Conservation (phyloP, 2,329 filamentous ascomycete genomes). For the Cercospora zeina region DNA sequence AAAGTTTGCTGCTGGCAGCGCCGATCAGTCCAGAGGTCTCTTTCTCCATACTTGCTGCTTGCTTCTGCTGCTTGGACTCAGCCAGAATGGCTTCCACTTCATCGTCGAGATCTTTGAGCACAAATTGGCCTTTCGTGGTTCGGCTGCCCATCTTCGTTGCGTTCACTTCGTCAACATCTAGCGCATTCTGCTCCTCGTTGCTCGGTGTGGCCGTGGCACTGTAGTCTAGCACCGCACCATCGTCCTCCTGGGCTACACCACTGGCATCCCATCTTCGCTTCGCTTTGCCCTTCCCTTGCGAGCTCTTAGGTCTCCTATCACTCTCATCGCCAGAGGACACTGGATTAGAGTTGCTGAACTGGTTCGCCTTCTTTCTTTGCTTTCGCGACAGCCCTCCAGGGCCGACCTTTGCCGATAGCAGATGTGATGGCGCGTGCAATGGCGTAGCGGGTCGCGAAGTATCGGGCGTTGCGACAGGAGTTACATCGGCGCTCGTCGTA, state of each 20-base stretch:
- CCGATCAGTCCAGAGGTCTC: slow-evolving; percentile 68
- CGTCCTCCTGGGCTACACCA: slow-evolving; percentile 77
- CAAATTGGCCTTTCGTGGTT: slow-evolving; percentile 86
- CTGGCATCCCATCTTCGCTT: slow-evolving; percentile 91
- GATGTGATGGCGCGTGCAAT: slow-evolving; percentile 55
- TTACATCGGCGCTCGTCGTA: slow-evolving; percentile 64
- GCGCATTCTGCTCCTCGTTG: slow-evolving; percentile 52
- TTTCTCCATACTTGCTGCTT: slow-evolving; percentile 53
- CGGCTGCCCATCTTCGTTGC: slow-evolving; percentile 80
- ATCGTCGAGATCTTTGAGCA: slow-evolving; percentile 88
- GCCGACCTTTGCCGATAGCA: slow-evolving; percentile 71
- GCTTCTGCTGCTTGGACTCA: slow-evolving; percentile 67
- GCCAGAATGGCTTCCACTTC: slow-evolving; percentile 89
- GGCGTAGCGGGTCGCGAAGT: slow-evolving; percentile 80
- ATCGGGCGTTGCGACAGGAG: slow-evolving; percentile 69
- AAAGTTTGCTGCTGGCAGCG: slow-evolving; percentile 76
- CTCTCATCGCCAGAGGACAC: slow-evolving; percentile 83
- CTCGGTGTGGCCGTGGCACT: slow-evolving; percentile 62
- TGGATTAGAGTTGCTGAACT: slow-evolving; percentile 54
- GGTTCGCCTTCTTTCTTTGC: slow-evolving; percentile 67
- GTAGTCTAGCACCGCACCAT: slow-evolving; percentile 81
- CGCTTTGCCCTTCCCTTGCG: slow-evolving; percentile 68
- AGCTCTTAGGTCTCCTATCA: slow-evolving; percentile 52
- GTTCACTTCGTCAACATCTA: slow-evolving; percentile 70
- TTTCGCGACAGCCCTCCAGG: slow-evolving; percentile 79